These are phyloP conservation scores for Alternaria sp. DNA, from an alignment of 2,329 filamentous ascomycete species.

Conservation along the genomic window DNA sequence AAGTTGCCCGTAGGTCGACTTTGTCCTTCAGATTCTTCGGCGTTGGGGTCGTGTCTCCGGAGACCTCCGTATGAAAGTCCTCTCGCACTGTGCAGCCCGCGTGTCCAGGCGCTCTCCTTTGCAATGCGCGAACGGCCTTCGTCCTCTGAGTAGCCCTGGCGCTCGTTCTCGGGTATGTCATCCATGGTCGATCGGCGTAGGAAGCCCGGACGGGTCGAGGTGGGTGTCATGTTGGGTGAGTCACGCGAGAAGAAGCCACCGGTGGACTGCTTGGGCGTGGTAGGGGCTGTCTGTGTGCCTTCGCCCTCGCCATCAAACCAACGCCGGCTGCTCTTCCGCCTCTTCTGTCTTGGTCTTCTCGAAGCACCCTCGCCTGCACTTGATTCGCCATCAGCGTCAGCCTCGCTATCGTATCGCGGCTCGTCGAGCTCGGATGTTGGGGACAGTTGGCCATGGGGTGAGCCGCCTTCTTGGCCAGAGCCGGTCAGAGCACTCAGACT, in stretches of 20 bases:
- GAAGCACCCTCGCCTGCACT: conserved; percentile 74
- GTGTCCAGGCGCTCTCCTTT: conserved; percentile 56
- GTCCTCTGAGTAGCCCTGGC: conserved; percentile 60
- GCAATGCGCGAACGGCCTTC: conserved; percentile 59
- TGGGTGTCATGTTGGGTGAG: conserved; percentile 46
- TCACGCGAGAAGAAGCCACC: conserved; percentile 59
- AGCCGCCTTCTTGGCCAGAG: conserved; percentile 49
- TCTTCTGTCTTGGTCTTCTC: conserved; percentile 54
- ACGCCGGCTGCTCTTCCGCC: conserved; percentile 71
- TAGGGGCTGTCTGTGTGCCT: conserved; percentile 70
- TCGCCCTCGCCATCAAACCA: conserved; percentile 57
- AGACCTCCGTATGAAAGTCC: conserved; percentile 57
- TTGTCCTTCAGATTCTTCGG: conserved; percentile 39
- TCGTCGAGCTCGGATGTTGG: conserved; percentile 60
- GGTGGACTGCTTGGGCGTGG: conserved; percentile 67
- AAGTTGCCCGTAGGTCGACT: conserved; percentile 54
- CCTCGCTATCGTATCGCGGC: conserved; percentile 68
- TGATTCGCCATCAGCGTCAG: conserved; percentile 82
- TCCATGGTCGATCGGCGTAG: conserved; percentile 59
- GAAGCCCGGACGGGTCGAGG: conserved; percentile 58
- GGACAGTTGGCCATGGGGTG: conserved; percentile 52
- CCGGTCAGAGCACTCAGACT: conserved; percentile 58
- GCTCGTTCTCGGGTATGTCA: conserved; percentile 57
- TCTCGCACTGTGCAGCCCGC: conserved; percentile 57
- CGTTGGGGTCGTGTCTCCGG: conserved; percentile 45